Evolutionary conservation across 129 eudicot genomes (phyloP).

Genomic region (Oenanthe sinensis): DNA sequence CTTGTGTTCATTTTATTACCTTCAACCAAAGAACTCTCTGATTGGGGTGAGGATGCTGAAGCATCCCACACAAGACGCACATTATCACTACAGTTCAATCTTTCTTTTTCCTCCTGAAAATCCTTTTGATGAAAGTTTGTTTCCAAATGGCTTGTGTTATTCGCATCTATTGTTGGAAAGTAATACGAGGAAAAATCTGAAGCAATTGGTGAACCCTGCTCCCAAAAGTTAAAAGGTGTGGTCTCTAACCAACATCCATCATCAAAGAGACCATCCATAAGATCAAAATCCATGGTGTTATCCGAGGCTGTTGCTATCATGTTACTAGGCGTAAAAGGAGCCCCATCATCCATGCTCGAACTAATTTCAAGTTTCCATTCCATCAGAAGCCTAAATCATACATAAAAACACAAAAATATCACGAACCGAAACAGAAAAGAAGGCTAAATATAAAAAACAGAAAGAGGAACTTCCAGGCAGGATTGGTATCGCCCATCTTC

Average conservation of each 20-base stretch:
- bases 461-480: constrained; percentile 31
- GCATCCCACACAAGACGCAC: constrained; percentile 14
- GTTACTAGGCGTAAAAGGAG: constrained; percentile 19
- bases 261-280: constrained; percentile 40
- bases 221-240: constrained; percentile 20
- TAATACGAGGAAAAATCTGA: constrained; percentile 12
- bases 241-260: constrained; percentile 57
- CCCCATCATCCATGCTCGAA: constrained; percentile 30
- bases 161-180: constrained; percentile 9
- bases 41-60: constrained; percentile 1
- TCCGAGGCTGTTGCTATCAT: constrained; percentile 16
- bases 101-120: constrained; percentile 14
- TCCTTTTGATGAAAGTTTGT: background rate
- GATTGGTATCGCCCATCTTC: constrained; percentile 23
- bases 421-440: constrained; percentile 35
- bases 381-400: constrained; percentile 7
- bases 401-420: background rate
- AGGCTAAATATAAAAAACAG: constrained; percentile 28
- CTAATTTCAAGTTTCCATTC: constrained; percentile 1
- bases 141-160: constrained; percentile 1
- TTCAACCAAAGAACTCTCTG: constrained; percentile 13
- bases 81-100: constrained; percentile 6
- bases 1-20: constrained; percentile 17
- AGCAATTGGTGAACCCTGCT: constrained; percentile 18
- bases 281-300: constrained; percentile 22